Conservation (phyloP, 148 eudicot genomes). For the Pouteria glomerata region DNA sequence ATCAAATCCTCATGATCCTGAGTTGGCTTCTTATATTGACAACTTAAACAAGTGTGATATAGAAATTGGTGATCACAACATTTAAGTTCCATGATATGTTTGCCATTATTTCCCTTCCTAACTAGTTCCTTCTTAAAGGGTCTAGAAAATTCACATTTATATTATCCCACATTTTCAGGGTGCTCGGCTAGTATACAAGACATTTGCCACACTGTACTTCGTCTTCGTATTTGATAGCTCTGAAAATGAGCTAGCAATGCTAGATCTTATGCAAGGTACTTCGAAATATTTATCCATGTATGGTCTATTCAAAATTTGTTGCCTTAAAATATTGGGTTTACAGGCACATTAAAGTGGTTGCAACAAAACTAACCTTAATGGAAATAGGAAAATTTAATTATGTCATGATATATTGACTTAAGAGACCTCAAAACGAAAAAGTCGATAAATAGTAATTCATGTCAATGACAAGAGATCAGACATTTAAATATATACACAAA, state of each 20-base stretch:
- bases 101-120: not conserved
- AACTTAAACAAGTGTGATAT: not conserved
- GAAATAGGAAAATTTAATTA: not conserved
- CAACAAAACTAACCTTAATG: not conserved
- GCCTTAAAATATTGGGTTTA: not conserved
- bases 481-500: too few species aligned
- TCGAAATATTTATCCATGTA: not conserved
- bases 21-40: not conserved
- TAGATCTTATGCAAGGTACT: constrained; percentile 95
- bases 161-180: constrained; percentile 47
- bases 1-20: not conserved
- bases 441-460: too few species aligned
- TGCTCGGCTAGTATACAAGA: constrained; percentile 84
- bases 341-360: not conserved
- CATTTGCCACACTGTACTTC: constrained; percentile 81
- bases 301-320: not conserved
- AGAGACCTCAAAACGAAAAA: too few species aligned
- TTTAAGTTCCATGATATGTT: constrained; percentile 9
- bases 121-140: not conserved
- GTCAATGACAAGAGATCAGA: too few species aligned
- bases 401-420: too few species aligned
- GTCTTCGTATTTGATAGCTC: constrained; percentile 74
- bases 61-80: not conserved
- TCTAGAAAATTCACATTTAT: not conserved
- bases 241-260: constrained; percentile 93